Percentiles rank a stretch among this genome's conserved stretches.
phyloP scores from a whole-genome alignment of 2,329 filamentous ascomycete genomes.

The Botrytis fragariae region DNA sequence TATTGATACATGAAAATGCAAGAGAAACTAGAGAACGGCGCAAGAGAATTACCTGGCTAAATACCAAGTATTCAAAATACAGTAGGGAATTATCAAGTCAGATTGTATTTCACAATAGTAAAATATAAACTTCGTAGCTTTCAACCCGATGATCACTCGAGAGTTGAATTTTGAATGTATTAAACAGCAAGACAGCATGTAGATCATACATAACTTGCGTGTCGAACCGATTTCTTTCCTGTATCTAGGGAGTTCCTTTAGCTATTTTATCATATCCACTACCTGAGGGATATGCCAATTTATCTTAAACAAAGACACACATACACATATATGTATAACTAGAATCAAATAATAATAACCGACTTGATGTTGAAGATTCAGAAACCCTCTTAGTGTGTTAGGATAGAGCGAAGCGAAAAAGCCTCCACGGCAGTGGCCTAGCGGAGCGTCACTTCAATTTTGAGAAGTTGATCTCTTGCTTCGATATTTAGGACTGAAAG shows the following conservation, averaged over 20 bases:
- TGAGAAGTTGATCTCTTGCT: neutral
- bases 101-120: neutral
- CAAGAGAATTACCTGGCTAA: neutral
- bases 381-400: neutral
- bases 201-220: neutral
- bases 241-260: neutral
- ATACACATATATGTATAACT: neutral
- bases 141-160: neutral
- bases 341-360: neutral
- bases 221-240: neutral
- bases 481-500: neutral
- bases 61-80: neutral
- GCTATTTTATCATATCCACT: neutral
- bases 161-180: neutral
- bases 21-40: neutral
- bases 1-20: neutral
- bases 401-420: neutral
- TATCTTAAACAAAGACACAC: too few relatives aligned
- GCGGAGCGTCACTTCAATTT: neutral
- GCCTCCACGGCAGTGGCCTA: neutral
- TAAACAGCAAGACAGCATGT: neutral
- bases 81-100: neutral
- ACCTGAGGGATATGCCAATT: neutral
- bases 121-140: neutral
- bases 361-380: neutral